Evolutionary conservation across 257 asterid species (phyloP).

Genomic region (Salvia splendens): DNA sequence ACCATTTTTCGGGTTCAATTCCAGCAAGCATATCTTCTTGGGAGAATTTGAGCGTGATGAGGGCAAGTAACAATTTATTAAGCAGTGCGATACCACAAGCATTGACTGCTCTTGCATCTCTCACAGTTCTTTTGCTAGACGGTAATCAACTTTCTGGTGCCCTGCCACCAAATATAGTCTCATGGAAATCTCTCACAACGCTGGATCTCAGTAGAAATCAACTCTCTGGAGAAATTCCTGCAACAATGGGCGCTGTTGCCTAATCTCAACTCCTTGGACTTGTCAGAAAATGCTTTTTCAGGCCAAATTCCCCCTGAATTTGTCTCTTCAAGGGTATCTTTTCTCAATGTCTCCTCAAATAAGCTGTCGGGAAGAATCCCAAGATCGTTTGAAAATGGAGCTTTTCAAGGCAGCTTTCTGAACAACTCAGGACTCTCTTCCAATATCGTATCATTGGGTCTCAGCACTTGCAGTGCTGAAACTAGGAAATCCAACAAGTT

Average conservation of each 20-base stretch:
- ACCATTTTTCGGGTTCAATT: constrained; percentile 67
- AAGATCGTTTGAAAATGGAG: constrained; percentile 49
- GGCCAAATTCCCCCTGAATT: constrained; percentile 68
- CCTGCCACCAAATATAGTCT: constrained; percentile 56
- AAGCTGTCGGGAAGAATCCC: constrained; percentile 70
- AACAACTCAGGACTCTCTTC: constrained; percentile 70
- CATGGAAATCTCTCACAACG: constrained; percentile 60
- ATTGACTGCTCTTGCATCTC: constrained; percentile 53
- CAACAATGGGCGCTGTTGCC: constrained; percentile 50
- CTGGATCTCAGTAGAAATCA: constrained; percentile 61
- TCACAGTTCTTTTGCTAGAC: constrained; percentile 48
- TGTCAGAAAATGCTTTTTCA: constrained; percentile 65
- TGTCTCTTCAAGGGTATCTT: constrained; percentile 35
- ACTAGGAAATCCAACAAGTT: constrained; percentile 34
- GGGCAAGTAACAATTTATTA: constrained; percentile 64
- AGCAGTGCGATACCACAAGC: constrained; percentile 61
- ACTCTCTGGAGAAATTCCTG: constrained; percentile 74
- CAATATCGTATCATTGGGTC: constrained; percentile 43
- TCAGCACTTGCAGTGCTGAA: constrained; percentile 41
- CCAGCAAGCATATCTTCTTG: constrained; percentile 63
- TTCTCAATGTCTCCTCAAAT: constrained; percentile 73
- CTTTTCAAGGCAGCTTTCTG: constrained; percentile 57
- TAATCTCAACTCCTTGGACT: constrained; percentile 53
- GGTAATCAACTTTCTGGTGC: constrained; percentile 67
- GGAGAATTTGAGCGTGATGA: constrained; percentile 42